Evolutionary conservation across 2,329 filamentous ascomycete genomes (phyloP).

Genomic region (Botrytis fabae): DNA sequence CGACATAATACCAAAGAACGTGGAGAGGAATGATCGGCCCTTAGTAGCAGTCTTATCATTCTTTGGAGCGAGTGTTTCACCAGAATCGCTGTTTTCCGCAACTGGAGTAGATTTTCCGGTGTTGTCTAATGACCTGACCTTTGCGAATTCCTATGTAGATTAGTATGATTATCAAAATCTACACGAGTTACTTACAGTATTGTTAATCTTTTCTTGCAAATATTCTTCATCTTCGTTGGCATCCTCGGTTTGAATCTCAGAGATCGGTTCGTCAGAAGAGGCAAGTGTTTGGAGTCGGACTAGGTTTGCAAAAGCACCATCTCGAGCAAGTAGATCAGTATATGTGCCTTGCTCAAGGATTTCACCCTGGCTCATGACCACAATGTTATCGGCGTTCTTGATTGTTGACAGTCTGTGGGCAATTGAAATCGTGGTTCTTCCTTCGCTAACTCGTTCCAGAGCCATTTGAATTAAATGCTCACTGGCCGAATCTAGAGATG

Average conservation of each 20-base stretch:
- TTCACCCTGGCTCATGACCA: constrained; percentile 73
- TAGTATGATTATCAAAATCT: neutral
- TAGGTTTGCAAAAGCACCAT: constrained; percentile 45
- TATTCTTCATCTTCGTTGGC: constrained; percentile 1
- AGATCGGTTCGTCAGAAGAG: constrained; percentile 1
- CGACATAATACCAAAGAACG: constrained; percentile 15
- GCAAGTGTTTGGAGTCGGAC: constrained; percentile 23
- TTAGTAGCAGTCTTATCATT: neutral
- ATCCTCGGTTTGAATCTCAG: constrained; percentile 3
- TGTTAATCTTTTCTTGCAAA: constrained; percentile 5
- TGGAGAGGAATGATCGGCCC: constrained; percentile 7
- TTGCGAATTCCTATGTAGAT: neutral
- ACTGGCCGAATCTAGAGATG: constrained; percentile 76
- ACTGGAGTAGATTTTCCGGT: neutral
- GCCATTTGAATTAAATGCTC: constrained; percentile 89
- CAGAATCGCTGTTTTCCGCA: neutral
- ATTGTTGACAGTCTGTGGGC: constrained; percentile 87
- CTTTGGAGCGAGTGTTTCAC: neutral
- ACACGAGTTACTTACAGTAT: neutral
- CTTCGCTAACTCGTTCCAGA: constrained; percentile 75
- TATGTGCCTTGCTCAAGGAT: constrained; percentile 78
- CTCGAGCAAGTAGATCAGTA: constrained; percentile 62
- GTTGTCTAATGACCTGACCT: constrained; percentile 1
- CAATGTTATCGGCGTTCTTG: constrained; percentile 84
- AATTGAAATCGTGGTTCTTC: constrained; percentile 89